Evolutionary conservation across 2,329 filamentous ascomycete species (phyloP).

Genomic region (Zymoseptoria pseudotritici): DNA sequence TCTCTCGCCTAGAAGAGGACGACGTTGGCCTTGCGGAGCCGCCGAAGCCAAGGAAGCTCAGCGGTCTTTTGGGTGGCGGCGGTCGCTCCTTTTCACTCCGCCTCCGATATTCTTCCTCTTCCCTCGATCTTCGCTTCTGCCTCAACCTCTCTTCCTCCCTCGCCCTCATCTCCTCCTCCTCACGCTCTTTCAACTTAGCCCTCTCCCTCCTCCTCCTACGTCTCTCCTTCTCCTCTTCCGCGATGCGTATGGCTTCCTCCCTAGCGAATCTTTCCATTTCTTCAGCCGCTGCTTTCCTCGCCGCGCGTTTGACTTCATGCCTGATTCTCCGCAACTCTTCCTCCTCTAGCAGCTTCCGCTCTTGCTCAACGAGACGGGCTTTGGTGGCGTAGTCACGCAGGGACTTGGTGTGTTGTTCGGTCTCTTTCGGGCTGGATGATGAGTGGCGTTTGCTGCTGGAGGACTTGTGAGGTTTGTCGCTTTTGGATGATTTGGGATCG

Average conservation of each 20-base stretch:
- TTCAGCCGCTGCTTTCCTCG: constrained; percentile 20
- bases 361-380: constrained; percentile 17
- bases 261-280: constrained; percentile 15
- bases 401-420: background rate
- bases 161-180: constrained; percentile 19
- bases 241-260: constrained; percentile 16
- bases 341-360: constrained; percentile 17
- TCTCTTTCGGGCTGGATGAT: background rate
- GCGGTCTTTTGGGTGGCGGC: constrained; percentile 3
- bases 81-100: constrained; percentile 11
- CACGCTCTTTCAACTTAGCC: background rate
- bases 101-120: constrained; percentile 2
- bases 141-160: constrained; percentile 1
- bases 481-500: background rate
- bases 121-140: background rate
- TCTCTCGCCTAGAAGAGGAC: background rate
- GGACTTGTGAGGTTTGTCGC: background rate
- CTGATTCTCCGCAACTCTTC: constrained; percentile 20
- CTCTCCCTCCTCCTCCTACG: constrained; percentile 11
- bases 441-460: background rate
- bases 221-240: constrained; percentile 15
- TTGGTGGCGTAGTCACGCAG: background rate
- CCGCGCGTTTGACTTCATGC: constrained; percentile 20
- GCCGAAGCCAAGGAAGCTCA: constrained; percentile 3
- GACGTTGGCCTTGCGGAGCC: background rate